Base-by-base conservation (phyloP, 2,329 filamentous ascomycete species). In the Trichoderma hamatum region DNA sequence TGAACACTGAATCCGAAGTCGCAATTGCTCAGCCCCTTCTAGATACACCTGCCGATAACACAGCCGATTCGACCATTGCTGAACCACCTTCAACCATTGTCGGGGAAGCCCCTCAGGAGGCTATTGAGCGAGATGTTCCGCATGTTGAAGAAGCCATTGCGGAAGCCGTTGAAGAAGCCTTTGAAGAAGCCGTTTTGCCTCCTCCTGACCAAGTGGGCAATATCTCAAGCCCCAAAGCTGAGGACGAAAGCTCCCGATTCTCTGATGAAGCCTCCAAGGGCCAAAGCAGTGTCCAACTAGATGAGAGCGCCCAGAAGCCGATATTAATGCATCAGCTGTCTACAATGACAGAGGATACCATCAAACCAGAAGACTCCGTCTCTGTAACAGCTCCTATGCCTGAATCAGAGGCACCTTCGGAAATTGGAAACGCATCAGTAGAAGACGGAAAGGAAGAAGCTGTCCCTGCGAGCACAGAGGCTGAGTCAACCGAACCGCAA, bases 121-220 rank as follows among this genome's bases (percentile, higher is more conserved):
- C 75, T 0, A 65, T 72, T 2, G 76, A 79, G 49, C 70, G 72
- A 5, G 76, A 79, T 39, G 36, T 76, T 11, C 74, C 77, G 2
- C 54, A 46, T 19, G 19, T 16, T 14, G 70, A 72, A 10, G 70
- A 72, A 13, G 10, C 46, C 10, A 9, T 49, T 49, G 46, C 21
- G 13, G 21, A 11, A 49, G 46, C 46, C n/a, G n/a, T 49, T 49
- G 46, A 24, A 24, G 21, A 21, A 24, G n/a, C n/a, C 46, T n/a
- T 21, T 14, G 70, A 72, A 10, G 69, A 72, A 30, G 60, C 77
- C 5, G 65, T 80, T 16, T 70, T 81, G 1, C 80, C 78, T 11
- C 80, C 80, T 0, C 79, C 76, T 0, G 80, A 81, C 28, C 78
- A 82, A 70, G 80, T 82, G 11, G 80, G 80, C 32, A 82, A 82